phyloP scores from a whole-genome alignment of 2,329 filamentous ascomycete genomes.

The Verticillium albo-atrum region DNA sequence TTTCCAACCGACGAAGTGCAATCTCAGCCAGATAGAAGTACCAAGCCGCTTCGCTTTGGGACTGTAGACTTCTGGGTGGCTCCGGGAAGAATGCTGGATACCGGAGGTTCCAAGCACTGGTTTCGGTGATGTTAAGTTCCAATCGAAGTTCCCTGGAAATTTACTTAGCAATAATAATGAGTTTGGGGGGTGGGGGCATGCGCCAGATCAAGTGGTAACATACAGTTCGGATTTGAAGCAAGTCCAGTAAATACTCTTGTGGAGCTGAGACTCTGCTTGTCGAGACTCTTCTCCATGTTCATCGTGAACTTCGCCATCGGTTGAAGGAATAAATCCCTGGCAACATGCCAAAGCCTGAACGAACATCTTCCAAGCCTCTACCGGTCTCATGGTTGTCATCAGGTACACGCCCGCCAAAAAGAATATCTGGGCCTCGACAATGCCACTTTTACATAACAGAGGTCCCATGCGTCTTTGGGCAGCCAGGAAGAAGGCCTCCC shows the following conservation, averaged over 20 bases:
- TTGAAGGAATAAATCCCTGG: constrained; percentile 1
- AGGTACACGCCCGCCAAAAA: constrained; percentile 13
- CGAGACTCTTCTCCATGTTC: neutral
- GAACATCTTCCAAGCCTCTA: constrained; percentile 13
- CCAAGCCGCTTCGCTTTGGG: constrained; percentile 11
- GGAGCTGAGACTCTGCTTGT: constrained; percentile 10
- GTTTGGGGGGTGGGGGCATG: too few species aligned
- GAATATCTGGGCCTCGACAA: constrained; percentile 8
- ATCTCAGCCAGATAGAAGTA: constrained; percentile 18
- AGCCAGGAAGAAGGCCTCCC: constrained; percentile 2
- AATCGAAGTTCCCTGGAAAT: constrained; percentile 16
- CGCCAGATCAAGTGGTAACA: too few species aligned
- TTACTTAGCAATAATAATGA: too few species aligned
- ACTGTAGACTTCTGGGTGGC: constrained; percentile 10
- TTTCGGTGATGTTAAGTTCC: constrained; percentile 14
- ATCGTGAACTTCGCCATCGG: neutral
- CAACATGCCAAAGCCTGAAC: constrained; percentile 10
- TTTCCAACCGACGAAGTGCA: constrained; percentile 8
- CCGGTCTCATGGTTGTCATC: constrained; percentile 10
- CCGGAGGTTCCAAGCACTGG: constrained; percentile 14
- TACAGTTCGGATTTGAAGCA: constrained; percentile 18
- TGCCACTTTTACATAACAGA: constrained; percentile 5
- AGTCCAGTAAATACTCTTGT: constrained; percentile 20
- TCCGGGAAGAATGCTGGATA: constrained; percentile 16
- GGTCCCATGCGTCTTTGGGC: constrained; percentile 10